Evolutionary conservation across 345 rosid genomes (phyloP), one percentile per base, ranked within the genome.

Genomic region (Draba incana): DNA sequence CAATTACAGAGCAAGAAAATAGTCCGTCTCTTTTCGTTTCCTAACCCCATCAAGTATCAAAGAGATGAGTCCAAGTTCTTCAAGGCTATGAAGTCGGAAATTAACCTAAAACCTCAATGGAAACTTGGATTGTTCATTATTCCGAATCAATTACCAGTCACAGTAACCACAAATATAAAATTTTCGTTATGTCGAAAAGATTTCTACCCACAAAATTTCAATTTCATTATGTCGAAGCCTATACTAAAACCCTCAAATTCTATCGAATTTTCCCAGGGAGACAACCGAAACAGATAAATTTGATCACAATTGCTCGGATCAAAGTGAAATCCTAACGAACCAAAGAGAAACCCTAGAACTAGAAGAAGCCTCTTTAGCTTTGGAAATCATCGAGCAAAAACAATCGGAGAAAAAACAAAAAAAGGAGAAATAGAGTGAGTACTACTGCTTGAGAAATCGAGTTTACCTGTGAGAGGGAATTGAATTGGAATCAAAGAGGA

Each of bases 161-260:
- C n/a, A 66, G 37, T 4, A 53, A 52, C 53, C 62, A 66, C 62
- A 66, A 43, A 20, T 4, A 41, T 10, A 15, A 10, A 64, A 20
- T 20, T 14, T 14, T 44, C 3, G 3, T 5, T 15, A 6, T 27
- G 14, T 43, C 27, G 50, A 9, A 27, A 27, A 13, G 27, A 52
- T 15, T 65, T 28, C 16, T 52, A 28, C 35, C 4, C 2, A 28
- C 28, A 20, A 48, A 23, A 23, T 28, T 20, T 20, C 20, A 20
- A 20, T 20, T 20, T 10, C 54, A 15, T 47, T 12, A 49, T 20
- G 20, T 20, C 20, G 20, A 24, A 25, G 15, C 54, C n/a, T 24
- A 47, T 1, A 20, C 52, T 48, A 23, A 48, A 5, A 6, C 49
- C 38, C 33, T 41, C 25, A 14, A 28, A 6, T 42, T 45, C n/a